phyloP scores from a whole-genome alignment of 2,329 filamentous ascomycete genomes.

The Hypoxylon sp. region DNA sequence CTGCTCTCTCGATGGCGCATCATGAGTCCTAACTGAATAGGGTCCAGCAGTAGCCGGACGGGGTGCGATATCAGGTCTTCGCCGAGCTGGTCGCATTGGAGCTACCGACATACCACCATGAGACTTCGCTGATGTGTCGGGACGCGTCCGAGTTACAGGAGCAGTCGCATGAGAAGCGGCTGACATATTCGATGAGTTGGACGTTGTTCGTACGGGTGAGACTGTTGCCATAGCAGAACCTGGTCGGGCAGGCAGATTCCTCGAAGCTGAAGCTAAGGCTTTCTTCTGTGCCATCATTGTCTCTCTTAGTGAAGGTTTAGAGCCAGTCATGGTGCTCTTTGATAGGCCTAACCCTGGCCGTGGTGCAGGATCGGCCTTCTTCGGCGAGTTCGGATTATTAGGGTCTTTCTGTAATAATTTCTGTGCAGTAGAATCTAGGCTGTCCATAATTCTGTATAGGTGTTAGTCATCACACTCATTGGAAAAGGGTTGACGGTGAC shows the following conservation, averaged over 20 bases:
- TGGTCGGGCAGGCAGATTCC: conserved; percentile 69
- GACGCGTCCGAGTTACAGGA: conserved; percentile 59
- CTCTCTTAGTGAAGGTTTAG: conserved; percentile 81
- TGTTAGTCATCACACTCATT: conserved; percentile 26
- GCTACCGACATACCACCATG: conserved; percentile 74
- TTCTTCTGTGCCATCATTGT: conserved; percentile 87
- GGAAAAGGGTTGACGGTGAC: conserved; percentile 1
- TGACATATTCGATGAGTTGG: conserved; percentile 57
- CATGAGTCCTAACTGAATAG: conserved; percentile 73
- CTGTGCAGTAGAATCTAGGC: conserved; percentile 83
- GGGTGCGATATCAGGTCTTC: conserved; percentile 70
- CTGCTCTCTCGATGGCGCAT: conserved; percentile 59
- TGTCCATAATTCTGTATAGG: conserved; percentile 78
- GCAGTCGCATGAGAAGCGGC: conserved; percentile 53
- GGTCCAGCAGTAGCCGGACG: conserved; percentile 76
- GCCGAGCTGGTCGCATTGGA: conserved; percentile 73
- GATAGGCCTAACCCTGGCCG: conserved; percentile 74
- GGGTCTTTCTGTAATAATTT: conserved; percentile 86
- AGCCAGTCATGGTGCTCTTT: conserved; percentile 71
- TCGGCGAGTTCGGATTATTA: conserved; percentile 81
- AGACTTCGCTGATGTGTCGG: conserved; percentile 61
- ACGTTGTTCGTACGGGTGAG: conserved; percentile 65
- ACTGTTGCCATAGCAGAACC: conserved; percentile 76
- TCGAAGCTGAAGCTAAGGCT: conserved; percentile 66
- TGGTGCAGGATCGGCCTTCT: conserved; percentile 65